Base-by-base conservation (phyloP, 2,329 filamentous ascomycete genomes). In the Epicoccum sorghinum region DNA sequence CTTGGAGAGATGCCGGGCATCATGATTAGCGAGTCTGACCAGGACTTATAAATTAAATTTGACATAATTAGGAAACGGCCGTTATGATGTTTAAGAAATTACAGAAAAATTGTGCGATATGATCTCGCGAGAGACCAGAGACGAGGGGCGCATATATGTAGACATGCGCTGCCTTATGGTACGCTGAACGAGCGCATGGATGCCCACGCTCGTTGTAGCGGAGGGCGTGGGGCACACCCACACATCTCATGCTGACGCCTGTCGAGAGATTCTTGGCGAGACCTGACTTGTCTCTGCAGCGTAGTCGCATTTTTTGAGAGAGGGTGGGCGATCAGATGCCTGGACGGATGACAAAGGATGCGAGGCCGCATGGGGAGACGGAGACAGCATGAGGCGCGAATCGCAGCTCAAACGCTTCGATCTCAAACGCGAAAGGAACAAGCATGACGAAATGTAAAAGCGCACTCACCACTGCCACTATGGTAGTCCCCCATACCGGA, bases 1-100 rank as follows among this genome's bases (percentile, higher is more conserved):
- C 65, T 46, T 59, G 70, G 64, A 72, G 70, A 66, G 66, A 70
- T 73, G 47, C 61, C 64, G 67, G 72, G 68, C 70, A 66, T 64
- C 65, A 71, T 67, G 47, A 65, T 74, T 60, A 74, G 70, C 62
- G 60, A 61, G 53, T 71, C 62, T 46, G 69, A 61, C 70, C 70
- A 74, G 46, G 71, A 68, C 59, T 69, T 62, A 52, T 70, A 71
- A 54, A 62, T 69, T 44, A 54, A 53, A 51, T 57, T 52, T 46
- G 52, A 39, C 47, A 58, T 50, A 43, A 49, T 30, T 47, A 52
- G 42, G 49, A 44, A 39, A 29, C 22, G 54, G 52, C 51, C 10
- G 48, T 47, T 47, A 59, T 59, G 48, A 27, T 55, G 46, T 40
- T 64, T 62, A 56, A 66, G 61, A 69, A 64, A 71, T 69, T 68